A percentile compares a stretch with the other conserved stretches of the same genome.
Conservation (phyloP, 2,329 filamentous ascomycete genomes). For the Scedosporium dehoogii region DNA sequence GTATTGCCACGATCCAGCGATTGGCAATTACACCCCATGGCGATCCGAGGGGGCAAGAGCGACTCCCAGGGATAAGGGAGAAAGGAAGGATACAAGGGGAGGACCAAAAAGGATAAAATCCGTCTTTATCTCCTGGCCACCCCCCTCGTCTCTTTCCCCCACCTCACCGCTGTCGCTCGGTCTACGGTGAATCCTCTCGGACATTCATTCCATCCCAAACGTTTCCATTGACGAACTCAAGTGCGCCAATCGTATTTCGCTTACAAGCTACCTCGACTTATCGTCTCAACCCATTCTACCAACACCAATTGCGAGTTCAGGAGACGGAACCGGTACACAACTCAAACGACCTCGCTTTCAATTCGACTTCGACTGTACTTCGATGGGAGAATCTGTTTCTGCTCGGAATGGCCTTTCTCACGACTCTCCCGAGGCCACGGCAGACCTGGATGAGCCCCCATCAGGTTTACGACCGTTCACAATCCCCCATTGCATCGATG, state of each 20-base stretch:
- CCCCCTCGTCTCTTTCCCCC: neutral
- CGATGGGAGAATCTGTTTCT: conserved; percentile 13
- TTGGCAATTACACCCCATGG: neutral
- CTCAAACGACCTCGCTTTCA: neutral
- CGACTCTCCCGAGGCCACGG: conserved; percentile 12
- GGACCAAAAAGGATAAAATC: conserved; percentile 3
- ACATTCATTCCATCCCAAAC: neutral
- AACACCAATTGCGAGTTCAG: neutral
- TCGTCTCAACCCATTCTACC: neutral
- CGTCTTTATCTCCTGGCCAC: neutral
- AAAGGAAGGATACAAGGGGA: neutral
- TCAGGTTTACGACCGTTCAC: conserved; percentile 8
- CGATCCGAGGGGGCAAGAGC: neutral
- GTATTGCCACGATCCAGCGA: neutral
- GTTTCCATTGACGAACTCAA: neutral
- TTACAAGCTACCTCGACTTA: neutral
- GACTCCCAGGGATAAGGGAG: neutral
- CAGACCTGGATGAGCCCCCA: conserved; percentile 13
- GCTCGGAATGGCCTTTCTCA: conserved; percentile 12
- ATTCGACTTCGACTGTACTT: conserved; percentile 8
- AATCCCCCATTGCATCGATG: conserved; percentile 15
- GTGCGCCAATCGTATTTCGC: neutral
- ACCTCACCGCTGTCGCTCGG: neutral
- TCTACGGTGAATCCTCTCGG: conserved; percentile 3
- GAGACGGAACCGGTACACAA: neutral